Evolutionary conservation across 148 eudicot genomes (phyloP).

Genomic region (Dianthus caryophyllus): DNA sequence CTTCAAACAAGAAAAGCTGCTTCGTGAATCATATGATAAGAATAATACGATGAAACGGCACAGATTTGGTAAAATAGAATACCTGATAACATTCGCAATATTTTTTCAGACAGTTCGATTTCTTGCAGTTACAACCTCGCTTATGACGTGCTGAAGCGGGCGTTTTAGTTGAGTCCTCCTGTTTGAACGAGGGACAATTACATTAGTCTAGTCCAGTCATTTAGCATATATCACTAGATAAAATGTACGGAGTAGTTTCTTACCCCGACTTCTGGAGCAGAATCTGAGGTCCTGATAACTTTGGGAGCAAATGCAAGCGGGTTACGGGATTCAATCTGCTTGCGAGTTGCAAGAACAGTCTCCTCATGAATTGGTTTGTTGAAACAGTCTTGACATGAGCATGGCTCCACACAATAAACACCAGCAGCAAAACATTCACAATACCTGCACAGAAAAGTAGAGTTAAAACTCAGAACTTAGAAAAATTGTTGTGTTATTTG

Average conservation of each 20-base stretch:
- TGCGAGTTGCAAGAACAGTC: conserved; percentile 87
- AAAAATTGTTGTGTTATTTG: no score
- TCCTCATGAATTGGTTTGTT: conserved; percentile 95
- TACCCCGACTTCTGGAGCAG: conserved; percentile 55
- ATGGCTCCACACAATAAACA: conserved; percentile 95
- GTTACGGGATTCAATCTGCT: conserved; percentile 92
- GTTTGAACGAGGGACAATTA: conserved; percentile 12
- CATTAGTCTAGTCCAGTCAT: conserved; percentile 4
- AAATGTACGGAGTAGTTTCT: conserved; percentile 12
- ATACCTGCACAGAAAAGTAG: conserved; percentile 52
- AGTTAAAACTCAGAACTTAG: conserved; percentile 11
- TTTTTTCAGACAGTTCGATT: conserved; percentile 89
- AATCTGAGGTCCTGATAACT: conserved; percentile 67
- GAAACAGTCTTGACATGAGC: conserved; percentile 90
- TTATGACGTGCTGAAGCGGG: conserved; percentile 99
- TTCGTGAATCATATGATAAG: conserved; percentile 17
- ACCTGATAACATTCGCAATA: conserved; percentile 99
- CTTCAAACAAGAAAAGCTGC: conserved; percentile 35
- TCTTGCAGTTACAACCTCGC: conserved; percentile 98
- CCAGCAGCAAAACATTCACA: conserved; percentile 99
- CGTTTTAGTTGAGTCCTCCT: conserved; percentile 82
- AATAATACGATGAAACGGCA: neutral
- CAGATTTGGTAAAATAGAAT: conserved; percentile 8
- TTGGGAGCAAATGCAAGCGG: conserved; percentile 99
- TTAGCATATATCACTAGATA: neutral